These are phyloP conservation scores for Leucocoprinus birnbaumii DNA, from an alignment of 768 basidiomycete species.

Conservation along the genomic window DNA sequence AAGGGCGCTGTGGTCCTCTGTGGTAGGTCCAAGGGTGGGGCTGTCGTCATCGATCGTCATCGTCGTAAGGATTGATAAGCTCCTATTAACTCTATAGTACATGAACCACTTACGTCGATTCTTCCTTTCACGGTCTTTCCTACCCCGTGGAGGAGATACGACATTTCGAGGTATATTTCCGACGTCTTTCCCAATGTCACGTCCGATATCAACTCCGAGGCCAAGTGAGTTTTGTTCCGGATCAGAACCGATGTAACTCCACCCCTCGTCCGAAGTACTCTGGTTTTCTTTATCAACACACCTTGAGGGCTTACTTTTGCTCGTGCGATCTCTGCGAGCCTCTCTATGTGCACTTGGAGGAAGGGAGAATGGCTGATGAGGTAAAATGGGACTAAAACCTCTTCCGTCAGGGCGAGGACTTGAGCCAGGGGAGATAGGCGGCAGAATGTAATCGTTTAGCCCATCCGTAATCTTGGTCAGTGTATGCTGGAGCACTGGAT, in stretches of 20 bases:
- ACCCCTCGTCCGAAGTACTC: conserved; percentile 30
- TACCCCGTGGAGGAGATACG: conserved; percentile 25
- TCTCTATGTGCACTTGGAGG: neutral
- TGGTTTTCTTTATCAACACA: conserved; percentile 43
- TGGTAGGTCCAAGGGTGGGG: conserved; percentile 53
- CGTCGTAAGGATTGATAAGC: no score
- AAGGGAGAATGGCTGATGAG: conserved; percentile 2
- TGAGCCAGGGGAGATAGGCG: neutral
- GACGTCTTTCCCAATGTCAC: conserved; percentile 52
- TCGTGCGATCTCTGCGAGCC: neutral
- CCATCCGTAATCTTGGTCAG: conserved; percentile 45
- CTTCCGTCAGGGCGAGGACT: neutral
- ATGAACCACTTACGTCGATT: conserved; percentile 51
- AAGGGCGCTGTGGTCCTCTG: conserved; percentile 44
- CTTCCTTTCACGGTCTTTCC: conserved; percentile 52
- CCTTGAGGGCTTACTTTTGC: conserved; percentile 3
- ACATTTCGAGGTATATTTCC: conserved; percentile 23
- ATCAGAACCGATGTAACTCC: conserved; percentile 34
- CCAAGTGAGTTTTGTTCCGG: conserved; percentile 25
- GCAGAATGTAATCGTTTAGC: conserved; percentile 27
- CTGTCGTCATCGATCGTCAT: conserved; percentile 27
- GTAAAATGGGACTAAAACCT: neutral
- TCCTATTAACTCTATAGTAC: no score
- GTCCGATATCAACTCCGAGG: conserved; percentile 31
- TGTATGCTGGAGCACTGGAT: conserved; percentile 37